Percentiles rank a stretch among this genome's conserved stretches.
These are phyloP conservation scores for Wickerhamomyces sp. DNA, from an alignment of 1,139 yeast genomes.

Conservation along the genomic window DNA sequence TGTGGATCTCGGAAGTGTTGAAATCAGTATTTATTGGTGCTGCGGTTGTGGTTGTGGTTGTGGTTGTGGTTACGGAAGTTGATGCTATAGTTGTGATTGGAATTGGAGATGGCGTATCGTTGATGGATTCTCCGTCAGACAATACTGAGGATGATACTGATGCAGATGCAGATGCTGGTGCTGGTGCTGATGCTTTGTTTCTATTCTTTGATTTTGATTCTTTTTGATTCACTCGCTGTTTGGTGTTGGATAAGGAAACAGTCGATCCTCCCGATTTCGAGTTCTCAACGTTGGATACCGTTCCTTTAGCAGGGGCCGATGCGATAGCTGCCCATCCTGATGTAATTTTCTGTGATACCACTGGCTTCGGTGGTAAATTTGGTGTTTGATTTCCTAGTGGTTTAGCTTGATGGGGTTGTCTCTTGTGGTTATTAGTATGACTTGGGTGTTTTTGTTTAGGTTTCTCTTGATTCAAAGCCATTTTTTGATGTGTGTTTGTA, in stretches of 20 bases:
- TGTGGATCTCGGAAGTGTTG: neutral
- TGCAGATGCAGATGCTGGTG: neutral
- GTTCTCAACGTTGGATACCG: too few species aligned
- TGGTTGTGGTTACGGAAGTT: too few species aligned
- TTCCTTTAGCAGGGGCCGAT: too few species aligned
- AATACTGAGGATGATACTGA: neutral
- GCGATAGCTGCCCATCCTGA: slow-evolving; percentile 19
- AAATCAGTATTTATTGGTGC: neutral
- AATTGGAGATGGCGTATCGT: too few species aligned
- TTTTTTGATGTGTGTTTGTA: too few species aligned
- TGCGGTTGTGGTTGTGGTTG: neutral
- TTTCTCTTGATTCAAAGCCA: neutral
- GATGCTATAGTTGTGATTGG: too few species aligned
- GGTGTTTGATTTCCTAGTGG: slow-evolving; percentile 1
- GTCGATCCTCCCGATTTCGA: too few species aligned
- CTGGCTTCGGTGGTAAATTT: slow-evolving; percentile 3
- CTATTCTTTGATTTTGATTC: neutral
- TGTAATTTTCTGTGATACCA: neutral
- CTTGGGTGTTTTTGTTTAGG: neutral
- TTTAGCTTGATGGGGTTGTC: neutral
- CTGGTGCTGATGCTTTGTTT: neutral
- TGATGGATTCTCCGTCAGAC: neutral
- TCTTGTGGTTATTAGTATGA: neutral
- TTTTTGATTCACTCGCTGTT: too few species aligned
- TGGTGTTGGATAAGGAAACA: too few species aligned